Evolutionary conservation across 2,329 filamentous ascomycete species (phyloP), one percentile per base, ranked within the genome.

Genomic region (Fusarium chaquense): DNA sequence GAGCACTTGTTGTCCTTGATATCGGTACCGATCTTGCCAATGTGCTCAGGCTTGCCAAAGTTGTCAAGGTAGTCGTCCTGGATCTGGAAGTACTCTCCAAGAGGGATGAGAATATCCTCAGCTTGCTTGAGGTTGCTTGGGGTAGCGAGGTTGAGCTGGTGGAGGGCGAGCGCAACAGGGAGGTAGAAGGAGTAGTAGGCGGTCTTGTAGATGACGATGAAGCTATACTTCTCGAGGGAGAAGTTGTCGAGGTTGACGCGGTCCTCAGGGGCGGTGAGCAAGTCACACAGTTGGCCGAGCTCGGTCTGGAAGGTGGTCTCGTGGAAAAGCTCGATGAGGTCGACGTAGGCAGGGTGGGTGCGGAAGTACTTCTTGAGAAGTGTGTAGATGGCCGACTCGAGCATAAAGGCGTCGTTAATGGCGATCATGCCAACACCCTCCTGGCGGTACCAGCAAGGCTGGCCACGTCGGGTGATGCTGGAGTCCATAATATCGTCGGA

Each of bases 1-100:
- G 93, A 97, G 87, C 96, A 99, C 88, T 99, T 99, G 89, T 99
- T 99, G 84, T 99, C 96, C 86, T 94, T 91, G 81, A 99, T 99
- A 78, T 99, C 96, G 65, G 96, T 99, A 72, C 96, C 96, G 72
- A 98, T 97, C 89, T 99, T 99, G 81, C 96, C 96, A 79, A 99
- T 96, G 77, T 94, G 89, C 76, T 93, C 89, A 40, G 96, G 94
- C 75, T 95, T 90, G 75, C 95, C 96, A 78, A 96, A 99, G 84
- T 97, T 97, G 86, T 99, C 96, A 55, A 99, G 92, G 84, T 96
- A 99, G 85, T 99, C 96, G 81, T 99, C 96, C 83, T 99, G 96
- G 70, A 97, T 89, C 84, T 99, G 96, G 88, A 99, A 99, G 86
- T 99, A 99, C 84, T 98, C 94, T 78, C 96, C 96, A 80, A 98